phyloP scores from a whole-genome alignment of 495 filamentous ascomycete species.

The Aspergillus campestris region DNA sequence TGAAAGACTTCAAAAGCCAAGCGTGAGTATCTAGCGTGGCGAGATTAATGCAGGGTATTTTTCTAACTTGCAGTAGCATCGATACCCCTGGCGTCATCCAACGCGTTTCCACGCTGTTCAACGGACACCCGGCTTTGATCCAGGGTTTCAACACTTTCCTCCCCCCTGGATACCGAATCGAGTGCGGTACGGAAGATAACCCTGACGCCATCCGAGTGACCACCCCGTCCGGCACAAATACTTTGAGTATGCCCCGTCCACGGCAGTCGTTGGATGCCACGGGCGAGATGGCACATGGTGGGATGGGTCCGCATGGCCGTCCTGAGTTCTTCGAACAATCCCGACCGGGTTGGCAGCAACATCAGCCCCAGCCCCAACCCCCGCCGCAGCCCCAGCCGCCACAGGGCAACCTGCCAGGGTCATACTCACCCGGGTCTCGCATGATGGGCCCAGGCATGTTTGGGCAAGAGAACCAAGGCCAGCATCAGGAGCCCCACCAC shows the following conservation, averaged over 20 bases:
- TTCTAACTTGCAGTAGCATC: slow-evolving; percentile 50
- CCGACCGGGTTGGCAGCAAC: slow-evolving; percentile 40
- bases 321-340: slow-evolving; percentile 42
- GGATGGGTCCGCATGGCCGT: slow-evolving; percentile 27
- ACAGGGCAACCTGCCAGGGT: slow-evolving; percentile 22
- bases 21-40: slow-evolving; percentile 49
- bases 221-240: slow-evolving; percentile 80
- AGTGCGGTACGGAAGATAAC: slow-evolving; percentile 85
- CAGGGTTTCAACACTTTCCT: slow-evolving; percentile 99
- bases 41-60: not conserved
- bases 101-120: slow-evolving; percentile 92
- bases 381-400: slow-evolving; percentile 36
- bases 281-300: slow-evolving; percentile 24
- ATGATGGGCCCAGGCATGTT: slow-evolving; percentile 35
- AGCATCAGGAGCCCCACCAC: slow-evolving; percentile 30
- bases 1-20: slow-evolving; percentile 99
- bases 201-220: slow-evolving; percentile 95
- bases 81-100: slow-evolving; percentile 98
- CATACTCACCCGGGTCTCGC: slow-evolving; percentile 38
- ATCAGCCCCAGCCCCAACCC: slow-evolving; percentile 40
- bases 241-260: slow-evolving; percentile 47
- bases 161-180: slow-evolving; percentile 93
- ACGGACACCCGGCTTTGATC: slow-evolving; percentile 91
- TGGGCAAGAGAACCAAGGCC: slow-evolving; percentile 28
- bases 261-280: slow-evolving; percentile 40